Evolutionary conservation across 176 grass and related monocot species (phyloP), one percentile per base, ranked within the genome.

Genomic region (Puccinellia tenuiflora): DNA sequence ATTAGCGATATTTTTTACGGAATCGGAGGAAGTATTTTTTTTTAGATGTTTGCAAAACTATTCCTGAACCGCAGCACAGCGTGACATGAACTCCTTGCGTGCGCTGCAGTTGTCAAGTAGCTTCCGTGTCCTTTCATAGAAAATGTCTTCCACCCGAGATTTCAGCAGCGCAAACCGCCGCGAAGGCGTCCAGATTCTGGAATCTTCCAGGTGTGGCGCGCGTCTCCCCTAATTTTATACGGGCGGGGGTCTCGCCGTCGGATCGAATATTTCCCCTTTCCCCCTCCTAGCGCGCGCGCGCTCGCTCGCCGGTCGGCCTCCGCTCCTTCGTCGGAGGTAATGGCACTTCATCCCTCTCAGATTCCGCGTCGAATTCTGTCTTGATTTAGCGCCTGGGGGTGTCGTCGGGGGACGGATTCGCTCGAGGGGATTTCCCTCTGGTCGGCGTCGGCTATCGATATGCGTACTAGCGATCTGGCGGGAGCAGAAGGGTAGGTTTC

Each of bases 141-240:
- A 86, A 53, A 43, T 55, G 68, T 3, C 17, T 53, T 34, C 6
- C 6, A 1, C 0, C 11, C 28, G 21, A 0, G 39, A 51, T 28
- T 10, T 26, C 16, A 7, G 52, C 84, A 48, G 9, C 21, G 64
- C 11, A 59, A 40, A 48, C 75, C 64, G 64, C 31, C 38, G 16
- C 28, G 60, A 7, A 76, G 38, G 51, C 54, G 40, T 43, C 22
- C 85, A 7, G 73, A 83, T 64, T 88, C 80, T 43, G 50, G 86
- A 88, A 79, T 83, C 73, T 52, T 83, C 73, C 24, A 12, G 3
- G 80, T 61, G 73, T 81, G 80, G 8, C 86, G 53, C 80, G 14
- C 73, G 28, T 6, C 50, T 42, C 6, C 65, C 73, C 53, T 20
- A 43, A 64, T 38, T 84, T 83, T 83, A 51, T 83, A 37, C 28